Conservation (phyloP, 2,329 filamentous ascomycete species). For the Pestalotiopsis sp. region DNA sequence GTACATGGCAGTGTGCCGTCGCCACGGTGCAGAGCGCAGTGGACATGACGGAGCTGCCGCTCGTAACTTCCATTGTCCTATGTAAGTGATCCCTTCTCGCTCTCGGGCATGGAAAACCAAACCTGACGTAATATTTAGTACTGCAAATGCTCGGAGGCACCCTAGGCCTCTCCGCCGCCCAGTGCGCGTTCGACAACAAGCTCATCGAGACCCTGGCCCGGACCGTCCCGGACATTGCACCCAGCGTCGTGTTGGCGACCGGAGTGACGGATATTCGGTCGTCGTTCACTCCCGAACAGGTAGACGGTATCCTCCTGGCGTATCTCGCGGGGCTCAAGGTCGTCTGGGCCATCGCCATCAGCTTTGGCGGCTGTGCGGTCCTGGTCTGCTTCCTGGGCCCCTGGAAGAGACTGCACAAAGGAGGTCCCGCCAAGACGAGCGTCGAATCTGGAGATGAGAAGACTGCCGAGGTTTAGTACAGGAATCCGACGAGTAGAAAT, state of each 20-base stretch:
- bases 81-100: slow-evolving; percentile 4
- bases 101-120: background rate
- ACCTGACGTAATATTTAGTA: slow-evolving; percentile 18
- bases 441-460: background rate
- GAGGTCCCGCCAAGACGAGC: background rate
- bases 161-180: slow-evolving; percentile 41
- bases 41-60: slow-evolving; percentile 33
- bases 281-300: slow-evolving; percentile 45
- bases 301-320: slow-evolving; percentile 54
- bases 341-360: slow-evolving; percentile 52
- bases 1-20: slow-evolving; percentile 37
- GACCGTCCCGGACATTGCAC: slow-evolving; percentile 33
- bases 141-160: slow-evolving; percentile 44
- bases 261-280: slow-evolving; percentile 54
- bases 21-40: slow-evolving; percentile 37
- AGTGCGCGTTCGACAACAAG: slow-evolving; percentile 38
- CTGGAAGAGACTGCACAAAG: slow-evolving; percentile 26
- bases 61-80: slow-evolving; percentile 22
- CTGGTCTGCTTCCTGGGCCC: slow-evolving; percentile 28
- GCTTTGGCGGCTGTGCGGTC: slow-evolving; percentile 39
- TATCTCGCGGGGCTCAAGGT: slow-evolving; percentile 66
- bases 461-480: background rate
- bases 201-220: slow-evolving; percentile 23
- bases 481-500: too few species aligned
- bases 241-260: slow-evolving; percentile 33